Evolutionary conservation across 768 basidiomycete species (phyloP).

Genomic region (Lactarius indigo): DNA sequence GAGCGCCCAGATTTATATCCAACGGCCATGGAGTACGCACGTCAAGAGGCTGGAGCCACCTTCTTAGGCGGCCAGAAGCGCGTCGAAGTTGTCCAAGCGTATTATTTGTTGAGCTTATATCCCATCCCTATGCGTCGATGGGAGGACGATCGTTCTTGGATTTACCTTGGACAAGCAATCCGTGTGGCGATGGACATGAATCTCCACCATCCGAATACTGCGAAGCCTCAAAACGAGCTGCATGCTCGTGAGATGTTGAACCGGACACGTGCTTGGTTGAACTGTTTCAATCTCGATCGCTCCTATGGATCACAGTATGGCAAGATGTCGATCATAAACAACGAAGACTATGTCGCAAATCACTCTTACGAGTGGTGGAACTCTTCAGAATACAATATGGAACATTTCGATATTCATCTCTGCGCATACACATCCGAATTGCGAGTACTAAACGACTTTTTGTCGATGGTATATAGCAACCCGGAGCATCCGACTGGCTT

Average conservation of each 20-base stretch:
- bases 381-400: slow-evolving; percentile 43
- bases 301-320: slow-evolving; percentile 91
- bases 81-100: slow-evolving; percentile 83
- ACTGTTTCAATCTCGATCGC: slow-evolving; percentile 88
- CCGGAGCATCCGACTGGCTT: slow-evolving; percentile 70
- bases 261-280: slow-evolving; percentile 86
- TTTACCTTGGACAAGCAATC: slow-evolving; percentile 86
- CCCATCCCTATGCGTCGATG: slow-evolving; percentile 71
- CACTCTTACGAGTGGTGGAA: slow-evolving; percentile 41
- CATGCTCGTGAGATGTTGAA: slow-evolving; percentile 87
- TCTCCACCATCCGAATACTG: slow-evolving; percentile 71
- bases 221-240: slow-evolving; percentile 74
- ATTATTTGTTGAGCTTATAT: slow-evolving; percentile 73
- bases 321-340: slow-evolving; percentile 75
- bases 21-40: slow-evolving; percentile 69
- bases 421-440: slow-evolving; percentile 76
- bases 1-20: slow-evolving; percentile 70
- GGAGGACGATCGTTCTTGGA: slow-evolving; percentile 89
- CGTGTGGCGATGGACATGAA: slow-evolving; percentile 87
- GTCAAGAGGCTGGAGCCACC: slow-evolving; percentile 70
- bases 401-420: slow-evolving; percentile 75
- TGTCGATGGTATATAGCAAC: slow-evolving; percentile 60
- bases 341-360: slow-evolving; percentile 71
- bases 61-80: slow-evolving; percentile 73
- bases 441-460: slow-evolving; percentile 57